A percentile compares a stretch with the other conserved stretches of the same genome.
phyloP scores from a whole-genome alignment of 257 asterid species.

The Ilex aquifolium region DNA sequence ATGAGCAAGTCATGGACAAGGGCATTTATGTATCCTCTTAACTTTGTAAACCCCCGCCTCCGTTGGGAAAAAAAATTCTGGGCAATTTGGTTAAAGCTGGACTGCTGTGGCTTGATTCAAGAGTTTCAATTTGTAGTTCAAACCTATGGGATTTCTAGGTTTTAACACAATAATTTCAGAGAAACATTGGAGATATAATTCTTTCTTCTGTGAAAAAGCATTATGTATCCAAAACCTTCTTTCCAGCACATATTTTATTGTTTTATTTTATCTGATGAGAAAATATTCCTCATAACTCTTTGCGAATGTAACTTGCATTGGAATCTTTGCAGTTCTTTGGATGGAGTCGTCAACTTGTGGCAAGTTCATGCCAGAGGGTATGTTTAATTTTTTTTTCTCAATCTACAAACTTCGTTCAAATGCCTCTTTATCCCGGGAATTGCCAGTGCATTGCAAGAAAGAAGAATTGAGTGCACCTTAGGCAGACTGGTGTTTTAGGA shows the following conservation, averaged over 20 bases:
- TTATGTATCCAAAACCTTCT: not conserved
- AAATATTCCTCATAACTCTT: too few relatives aligned
- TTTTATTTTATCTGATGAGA: too few relatives aligned
- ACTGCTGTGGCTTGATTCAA: too few relatives aligned
- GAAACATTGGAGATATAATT: not conserved
- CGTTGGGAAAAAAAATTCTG: not conserved
- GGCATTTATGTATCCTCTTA: not conserved
- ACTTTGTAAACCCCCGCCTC: not conserved
- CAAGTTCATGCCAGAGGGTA: conserved; percentile 78
- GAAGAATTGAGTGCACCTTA: too few relatives aligned
- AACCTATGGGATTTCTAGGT: too few relatives aligned
- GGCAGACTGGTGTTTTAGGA: too few relatives aligned
- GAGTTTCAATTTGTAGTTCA: too few relatives aligned
- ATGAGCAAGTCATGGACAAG: too few relatives aligned
- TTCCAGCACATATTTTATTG: not conserved
- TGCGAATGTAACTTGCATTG: not conserved
- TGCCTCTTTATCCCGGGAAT: too few relatives aligned
- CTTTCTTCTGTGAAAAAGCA: not conserved
- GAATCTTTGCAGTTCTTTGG: conserved; percentile 73
- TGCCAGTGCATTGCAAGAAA: too few relatives aligned
- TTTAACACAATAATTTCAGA: too few relatives aligned
- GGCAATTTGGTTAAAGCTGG: too few relatives aligned
- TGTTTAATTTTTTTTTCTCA: conserved; percentile 16
- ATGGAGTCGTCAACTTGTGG: conserved; percentile 90
- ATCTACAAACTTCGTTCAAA: conserved; percentile 4